Evolutionary conservation across 106 monocot genomes (phyloP).

Genomic region (Triglochin maritima): DNA sequence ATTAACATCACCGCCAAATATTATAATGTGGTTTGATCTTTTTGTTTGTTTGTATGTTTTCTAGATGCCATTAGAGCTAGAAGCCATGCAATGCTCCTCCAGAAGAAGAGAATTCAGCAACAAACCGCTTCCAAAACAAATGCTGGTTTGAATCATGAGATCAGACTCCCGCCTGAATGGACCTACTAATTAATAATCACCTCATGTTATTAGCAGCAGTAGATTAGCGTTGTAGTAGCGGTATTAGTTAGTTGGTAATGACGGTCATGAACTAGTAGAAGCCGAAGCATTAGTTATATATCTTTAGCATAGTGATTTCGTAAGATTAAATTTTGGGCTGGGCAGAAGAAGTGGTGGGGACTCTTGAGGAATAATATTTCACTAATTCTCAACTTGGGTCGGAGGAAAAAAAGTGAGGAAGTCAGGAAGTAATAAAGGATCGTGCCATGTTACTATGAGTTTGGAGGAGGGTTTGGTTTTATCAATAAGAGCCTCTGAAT

Average conservation of each 20-base stretch:
- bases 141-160: background rate
- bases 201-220: background rate
- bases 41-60: background rate
- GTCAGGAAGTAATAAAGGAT: too few relatives aligned
- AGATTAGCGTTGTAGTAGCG: background rate
- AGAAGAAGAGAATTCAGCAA: background rate
- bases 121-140: background rate
- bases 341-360: background rate
- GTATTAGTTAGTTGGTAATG: background rate
- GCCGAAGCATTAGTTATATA: background rate
- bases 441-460: too few relatives aligned
- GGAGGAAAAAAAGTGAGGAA: too few relatives aligned
- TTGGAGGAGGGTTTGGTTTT: too few relatives aligned
- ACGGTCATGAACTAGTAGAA: background rate
- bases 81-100: background rate
- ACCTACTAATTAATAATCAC: constrained; percentile 9
- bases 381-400: too few relatives aligned
- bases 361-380: too few relatives aligned
- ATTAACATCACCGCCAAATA: background rate
- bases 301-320: background rate
- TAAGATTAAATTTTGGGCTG: background rate
- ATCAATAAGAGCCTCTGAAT: too few relatives aligned
- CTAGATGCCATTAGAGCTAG: background rate
- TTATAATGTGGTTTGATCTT: background rate
- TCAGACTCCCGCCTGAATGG: constrained; percentile 26